Base-by-base conservation (phyloP, 805 yeast genomes). In the Teunomyces funiuensis region DNA sequence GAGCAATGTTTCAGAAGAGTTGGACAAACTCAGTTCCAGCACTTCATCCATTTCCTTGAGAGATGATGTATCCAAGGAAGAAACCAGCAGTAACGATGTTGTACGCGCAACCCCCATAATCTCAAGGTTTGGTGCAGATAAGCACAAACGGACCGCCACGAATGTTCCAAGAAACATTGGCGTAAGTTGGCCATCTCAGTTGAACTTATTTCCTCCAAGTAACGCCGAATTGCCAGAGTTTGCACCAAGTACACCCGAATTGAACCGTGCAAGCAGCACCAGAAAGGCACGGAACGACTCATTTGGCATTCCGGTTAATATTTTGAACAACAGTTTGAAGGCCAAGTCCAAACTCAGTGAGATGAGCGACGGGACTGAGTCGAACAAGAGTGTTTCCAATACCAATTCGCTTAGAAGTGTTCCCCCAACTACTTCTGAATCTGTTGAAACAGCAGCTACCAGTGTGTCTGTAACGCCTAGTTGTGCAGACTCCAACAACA, bases 171-270 rank as follows among this genome's bases (percentile, higher is more conserved):
- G 33, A 2, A 33, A 36, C 5, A 30, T 34, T 23, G 22, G 49
- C 8, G 47, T 52, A 33, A 60, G 63, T 20, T 58, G 76, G 37
- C 86, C 86, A 0, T 79, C 85, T 0, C 87, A 82, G 54, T 55
- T 80, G 52, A 69, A 70, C 28, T 60, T 80, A 8, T 65, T 78
- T 23, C 62, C 67, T 2, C 67, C 67, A 22, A 41, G 54, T 25
- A 65, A 65, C 33, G 52, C 54, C 13, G 73, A 66, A 10, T 42
- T 66, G 10, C 39, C 60, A 23, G 65, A 62, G 2, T 46, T 56
- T 28, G 62, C 60, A 9, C 57, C 66, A 1, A 53, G 59, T 6
- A 51, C 58, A 23, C 46, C 58, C 6, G 61, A 61, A 4, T 51
- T 70, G 1, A 52, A 58, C 15, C 57, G 74, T 10, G 53, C 61